Percentiles rank a stretch among this genome's conserved stretches.
These are phyloP conservation scores for Zygoascus sp. DNA, from an alignment of 1,139 yeast genomes.

Conservation along the genomic window DNA sequence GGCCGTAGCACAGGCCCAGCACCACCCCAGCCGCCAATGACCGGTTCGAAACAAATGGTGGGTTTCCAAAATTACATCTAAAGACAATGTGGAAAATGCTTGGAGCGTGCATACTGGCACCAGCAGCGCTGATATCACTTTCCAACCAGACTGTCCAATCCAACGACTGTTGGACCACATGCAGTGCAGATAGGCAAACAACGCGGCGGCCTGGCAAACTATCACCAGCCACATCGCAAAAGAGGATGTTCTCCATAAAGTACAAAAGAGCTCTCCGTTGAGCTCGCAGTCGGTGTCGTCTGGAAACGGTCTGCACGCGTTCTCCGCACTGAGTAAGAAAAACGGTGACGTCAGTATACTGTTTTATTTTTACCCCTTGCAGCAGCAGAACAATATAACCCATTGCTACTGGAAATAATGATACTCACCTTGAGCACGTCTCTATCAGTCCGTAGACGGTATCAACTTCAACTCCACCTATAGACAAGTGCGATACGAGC, in stretches of 20 bases:
- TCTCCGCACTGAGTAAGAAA: slow-evolving; percentile 3
- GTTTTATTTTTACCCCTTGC: no score
- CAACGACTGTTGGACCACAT: slow-evolving; percentile 18
- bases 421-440: slow-evolving; percentile 12
- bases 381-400: slow-evolving; percentile 12
- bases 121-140: slow-evolving; percentile 18
- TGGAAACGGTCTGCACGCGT: slow-evolving; percentile 19
- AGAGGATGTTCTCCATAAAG: slow-evolving; percentile 24
- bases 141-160: slow-evolving; percentile 22
- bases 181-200: slow-evolving; percentile 17
- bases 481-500: slow-evolving; percentile 15
- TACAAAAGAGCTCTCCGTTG: slow-evolving; percentile 21
- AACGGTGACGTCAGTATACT: slow-evolving; percentile 4
- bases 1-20: slow-evolving; percentile 22
- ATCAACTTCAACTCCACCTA: slow-evolving; percentile 8
- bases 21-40: slow-evolving; percentile 21
- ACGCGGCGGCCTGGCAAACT: slow-evolving; percentile 23
- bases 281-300: slow-evolving; percentile 16
- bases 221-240: slow-evolving; percentile 25
- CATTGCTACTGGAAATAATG: no score
- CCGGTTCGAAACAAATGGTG: slow-evolving; percentile 17
- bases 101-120: slow-evolving; percentile 16
- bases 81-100: slow-evolving; percentile 16
- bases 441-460: slow-evolving; percentile 13
- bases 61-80: slow-evolving; percentile 19